Conservation (phyloP, 1,284 basidiomycete genomes). For the Peniophora sp. region DNA sequence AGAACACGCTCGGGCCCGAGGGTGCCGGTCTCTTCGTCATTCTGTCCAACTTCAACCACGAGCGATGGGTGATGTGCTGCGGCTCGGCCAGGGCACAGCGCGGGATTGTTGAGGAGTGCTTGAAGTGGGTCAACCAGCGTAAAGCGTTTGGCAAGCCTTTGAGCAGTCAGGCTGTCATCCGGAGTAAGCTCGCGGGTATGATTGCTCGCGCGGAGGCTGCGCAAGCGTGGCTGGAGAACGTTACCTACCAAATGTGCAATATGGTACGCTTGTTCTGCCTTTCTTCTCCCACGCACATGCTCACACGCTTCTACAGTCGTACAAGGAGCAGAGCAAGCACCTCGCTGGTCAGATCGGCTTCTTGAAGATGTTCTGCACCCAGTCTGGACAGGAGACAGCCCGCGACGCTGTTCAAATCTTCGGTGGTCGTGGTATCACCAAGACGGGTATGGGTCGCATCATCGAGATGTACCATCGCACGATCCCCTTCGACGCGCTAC, state of each 20-base stretch:
- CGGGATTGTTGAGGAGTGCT: conserved; percentile 57
- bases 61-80: conserved; percentile 68
- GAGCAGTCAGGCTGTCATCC: conserved; percentile 76
- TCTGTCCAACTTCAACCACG: conserved; percentile 64
- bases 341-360: conserved; percentile 55
- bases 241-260: conserved; percentile 89
- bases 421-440: conserved; percentile 73
- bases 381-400: conserved; percentile 64
- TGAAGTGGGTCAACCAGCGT: conserved; percentile 70
- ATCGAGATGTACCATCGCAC: conserved; percentile 58
- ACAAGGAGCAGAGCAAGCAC: conserved; percentile 16
- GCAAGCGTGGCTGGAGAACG: conserved; percentile 85
- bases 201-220: conserved; percentile 74
- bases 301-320: conserved; percentile 11
- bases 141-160: conserved; percentile 83
- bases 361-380: conserved; percentile 69
- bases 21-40: conserved; percentile 31
- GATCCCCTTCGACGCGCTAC: conserved; percentile 56
- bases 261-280: conserved; percentile 42
- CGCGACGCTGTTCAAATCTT: conserved; percentile 77
- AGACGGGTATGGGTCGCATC: conserved; percentile 62
- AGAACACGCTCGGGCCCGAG: conserved; percentile 82
- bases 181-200: conserved; percentile 80
- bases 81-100: conserved; percentile 46
- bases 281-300: not conserved